Conservation (phyloP, 1,284 basidiomycete genomes). For the Puccinia triticina region DNA sequence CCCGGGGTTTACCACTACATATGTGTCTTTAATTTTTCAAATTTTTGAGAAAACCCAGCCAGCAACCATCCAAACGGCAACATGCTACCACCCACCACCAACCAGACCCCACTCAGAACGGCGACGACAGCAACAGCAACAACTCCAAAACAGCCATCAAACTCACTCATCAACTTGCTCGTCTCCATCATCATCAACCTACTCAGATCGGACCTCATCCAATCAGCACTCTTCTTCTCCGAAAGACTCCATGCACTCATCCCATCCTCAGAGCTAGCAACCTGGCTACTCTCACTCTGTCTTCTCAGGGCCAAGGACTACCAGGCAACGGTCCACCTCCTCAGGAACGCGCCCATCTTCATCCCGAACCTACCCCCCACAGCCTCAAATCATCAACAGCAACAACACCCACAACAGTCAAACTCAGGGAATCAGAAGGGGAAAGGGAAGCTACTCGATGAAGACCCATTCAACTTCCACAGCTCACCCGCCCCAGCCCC, state of each 20-base stretch:
- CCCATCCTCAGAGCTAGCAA: conserved; percentile 53
- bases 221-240: conserved; percentile 57
- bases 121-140: neutral
- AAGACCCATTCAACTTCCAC: conserved; percentile 35
- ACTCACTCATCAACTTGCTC: conserved; percentile 50
- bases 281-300: conserved; percentile 54
- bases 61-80: neutral
- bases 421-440: conserved; percentile 8
- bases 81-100: no score
- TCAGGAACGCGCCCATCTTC: conserved; percentile 54
- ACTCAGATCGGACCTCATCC: conserved; percentile 44
- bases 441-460: conserved; percentile 23
- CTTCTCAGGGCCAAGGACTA: conserved; percentile 47
- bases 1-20: neutral
- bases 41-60: neutral
- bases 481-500: neutral
- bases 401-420: neutral
- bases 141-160: conserved; percentile 7
- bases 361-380: conserved; percentile 3
- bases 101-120: neutral
- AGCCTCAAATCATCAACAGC: neutral
- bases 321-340: conserved; percentile 54
- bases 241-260: conserved; percentile 56
- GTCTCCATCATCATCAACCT: conserved; percentile 34
- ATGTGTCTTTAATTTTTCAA: neutral